Evolutionary conservation across 805 yeast species (phyloP).

Genomic region (Maudiozyma bulderi): DNA sequence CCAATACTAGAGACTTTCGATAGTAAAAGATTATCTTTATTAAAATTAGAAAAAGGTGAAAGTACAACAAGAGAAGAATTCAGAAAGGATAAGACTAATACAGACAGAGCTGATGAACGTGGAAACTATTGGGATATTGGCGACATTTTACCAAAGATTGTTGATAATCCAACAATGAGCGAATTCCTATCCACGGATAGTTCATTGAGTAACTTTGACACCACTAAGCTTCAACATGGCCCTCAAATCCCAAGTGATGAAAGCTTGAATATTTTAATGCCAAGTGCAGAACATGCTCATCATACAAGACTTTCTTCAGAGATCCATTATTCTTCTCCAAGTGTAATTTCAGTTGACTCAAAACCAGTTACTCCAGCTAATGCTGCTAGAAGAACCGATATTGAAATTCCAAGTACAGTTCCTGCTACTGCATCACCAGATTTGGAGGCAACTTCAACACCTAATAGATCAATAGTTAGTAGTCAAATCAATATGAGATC

Average conservation of each 20-base stretch:
- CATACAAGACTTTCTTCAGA: background rate
- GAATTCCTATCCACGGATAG: background rate
- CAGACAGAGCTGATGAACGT: background rate
- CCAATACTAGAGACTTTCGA: slow-evolving; percentile 7
- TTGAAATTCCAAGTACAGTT: background rate
- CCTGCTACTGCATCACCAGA: slow-evolving; percentile 2
- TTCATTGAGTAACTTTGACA: background rate
- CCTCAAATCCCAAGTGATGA: background rate
- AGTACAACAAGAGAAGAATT: background rate
- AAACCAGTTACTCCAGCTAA: background rate
- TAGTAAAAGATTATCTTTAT: slow-evolving; percentile 2
- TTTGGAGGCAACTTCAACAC: background rate
- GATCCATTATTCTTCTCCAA: background rate
- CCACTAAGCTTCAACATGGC: background rate
- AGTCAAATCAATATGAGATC: background rate
- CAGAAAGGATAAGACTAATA: background rate
- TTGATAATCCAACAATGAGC: background rate
- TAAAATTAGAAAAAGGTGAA: background rate
- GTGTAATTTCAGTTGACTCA: background rate
- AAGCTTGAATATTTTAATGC: background rate
- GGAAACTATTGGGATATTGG: background rate
- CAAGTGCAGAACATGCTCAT: background rate
- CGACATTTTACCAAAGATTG: background rate
- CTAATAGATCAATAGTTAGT: background rate
- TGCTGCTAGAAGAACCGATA: background rate